phyloP scores from a whole-genome alignment of 75 land plant species.

The Picea sitchensis region DNA sequence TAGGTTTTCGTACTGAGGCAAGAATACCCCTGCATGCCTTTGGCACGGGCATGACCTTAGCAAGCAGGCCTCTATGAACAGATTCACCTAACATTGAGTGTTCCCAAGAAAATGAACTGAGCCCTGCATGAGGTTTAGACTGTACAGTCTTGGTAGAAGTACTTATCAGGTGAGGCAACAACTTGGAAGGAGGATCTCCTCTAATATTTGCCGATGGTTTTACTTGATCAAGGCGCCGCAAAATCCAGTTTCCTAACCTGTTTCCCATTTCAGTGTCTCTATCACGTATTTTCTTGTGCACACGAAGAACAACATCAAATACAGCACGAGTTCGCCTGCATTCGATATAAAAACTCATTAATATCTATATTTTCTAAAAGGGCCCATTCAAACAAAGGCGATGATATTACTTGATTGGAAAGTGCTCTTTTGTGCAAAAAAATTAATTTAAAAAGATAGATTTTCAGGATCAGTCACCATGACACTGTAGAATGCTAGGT shows the following conservation, averaged over 20 bases:
- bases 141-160: background rate
- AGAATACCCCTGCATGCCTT: constrained; percentile 14
- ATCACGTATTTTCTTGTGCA: constrained; percentile 68
- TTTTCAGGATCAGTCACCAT: no score
- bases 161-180: background rate
- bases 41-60: background rate
- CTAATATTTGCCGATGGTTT: constrained; percentile 91
- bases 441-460: no score
- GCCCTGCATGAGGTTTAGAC: background rate
- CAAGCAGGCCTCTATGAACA: background rate
- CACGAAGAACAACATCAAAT: constrained; percentile 73
- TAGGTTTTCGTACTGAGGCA: constrained; percentile 5
- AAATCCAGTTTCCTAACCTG: constrained; percentile 75
- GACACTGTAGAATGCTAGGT: no score
- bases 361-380: no score
- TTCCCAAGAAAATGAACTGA: background rate
- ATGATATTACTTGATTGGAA: no score
- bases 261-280: constrained; percentile 82
- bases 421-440: no score
- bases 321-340: constrained; percentile 73
- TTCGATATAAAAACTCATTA: no score
- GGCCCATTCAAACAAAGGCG: no score
- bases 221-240: constrained; percentile 71
- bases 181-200: constrained; percentile 15
- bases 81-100: constrained; percentile 1